Evolutionary conservation across 2,329 filamentous ascomycete genomes (phyloP), one percentile per base, ranked within the genome.

Genomic region (Pestalotiopsis sp.): DNA sequence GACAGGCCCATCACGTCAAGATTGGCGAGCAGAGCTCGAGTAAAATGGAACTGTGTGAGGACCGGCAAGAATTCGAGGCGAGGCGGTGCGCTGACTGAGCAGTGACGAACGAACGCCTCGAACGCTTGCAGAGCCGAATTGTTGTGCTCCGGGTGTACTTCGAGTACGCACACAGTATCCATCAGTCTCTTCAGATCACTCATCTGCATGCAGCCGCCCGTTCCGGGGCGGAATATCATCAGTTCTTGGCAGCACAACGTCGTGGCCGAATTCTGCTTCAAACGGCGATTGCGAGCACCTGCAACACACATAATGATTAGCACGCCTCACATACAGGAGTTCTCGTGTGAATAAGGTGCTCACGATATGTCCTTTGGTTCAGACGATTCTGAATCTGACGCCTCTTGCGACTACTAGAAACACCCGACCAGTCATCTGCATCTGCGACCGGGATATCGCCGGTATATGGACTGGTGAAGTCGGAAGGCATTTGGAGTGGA

Each of bases 341-440:
- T 7, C 23, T 12, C n/a, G 7, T 13, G 23, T 13, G 3, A 27
- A 7, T 59, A 6, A 6, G 2, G 6, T 2, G 23, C 71, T 65
- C 69, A 73, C 69, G 69, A 45, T 68, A 63, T 31, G 68, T 68
- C 66, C 73, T 72, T 41, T 74, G 73, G 60, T 76, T 74, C 36
- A 72, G 52, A 23, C 74, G 72, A 65, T 75, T 76, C 61, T 74
- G 73, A 3, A 74, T 63, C 65, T 72, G 73, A 61, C 73, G 71
- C 52, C 74, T 66, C 67, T 74, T 68, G 52, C 70, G 69, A n/a
- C 72, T 66, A 56, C 70, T 70, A n/a, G 69, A 69, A 1, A 70
- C 66, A 7, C 72, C 75, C 17, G 73, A 73, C 75, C 74, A 76
- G 68, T 76, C 73, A 63, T 76, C 73, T 17, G 17, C 45, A 52